These are phyloP conservation scores for Moelleriella libera DNA, from an alignment of 2,329 filamentous ascomycete genomes.

Conservation along the genomic window DNA sequence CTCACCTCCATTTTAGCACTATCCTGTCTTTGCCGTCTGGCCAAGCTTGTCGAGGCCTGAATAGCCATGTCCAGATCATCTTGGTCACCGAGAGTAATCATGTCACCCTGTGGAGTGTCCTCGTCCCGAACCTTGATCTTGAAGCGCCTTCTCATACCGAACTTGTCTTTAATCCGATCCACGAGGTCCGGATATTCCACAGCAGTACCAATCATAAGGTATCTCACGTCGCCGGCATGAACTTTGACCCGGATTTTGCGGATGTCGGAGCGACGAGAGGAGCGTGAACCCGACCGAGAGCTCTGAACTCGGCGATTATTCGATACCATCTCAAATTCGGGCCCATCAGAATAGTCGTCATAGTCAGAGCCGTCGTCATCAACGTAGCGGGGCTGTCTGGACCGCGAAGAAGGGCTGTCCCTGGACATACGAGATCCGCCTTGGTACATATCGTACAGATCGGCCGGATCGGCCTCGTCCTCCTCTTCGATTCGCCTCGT, in stretches of 20 bases:
- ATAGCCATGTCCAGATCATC: constrained; percentile 90
- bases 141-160: constrained; percentile 61
- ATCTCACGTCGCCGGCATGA: constrained; percentile 79
- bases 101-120: constrained; percentile 60
- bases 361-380: constrained; percentile 70
- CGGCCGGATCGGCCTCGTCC: constrained; percentile 51
- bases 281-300: constrained; percentile 35
- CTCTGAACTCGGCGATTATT: constrained; percentile 29
- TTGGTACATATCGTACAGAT: constrained; percentile 53
- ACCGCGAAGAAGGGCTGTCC: constrained; percentile 13
- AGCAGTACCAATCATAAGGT: constrained; percentile 68
- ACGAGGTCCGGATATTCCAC: constrained; percentile 67
- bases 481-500: constrained; percentile 29
- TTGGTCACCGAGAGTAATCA: constrained; percentile 95
- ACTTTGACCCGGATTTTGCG: constrained; percentile 83
- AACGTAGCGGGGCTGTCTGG: constrained; percentile 46
- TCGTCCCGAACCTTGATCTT: constrained; percentile 86
- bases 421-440: constrained; percentile 23
- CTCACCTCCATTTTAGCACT: constrained; percentile 93
- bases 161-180: constrained; percentile 73
- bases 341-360: constrained; percentile 58
- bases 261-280: constrained; percentile 49
- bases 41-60: constrained; percentile 50
- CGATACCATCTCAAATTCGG: constrained; percentile 67
- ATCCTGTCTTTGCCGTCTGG: constrained; percentile 60